Evolutionary conservation across 2,329 filamentous ascomycete genomes (phyloP).

Genomic region (Trichoderma atrobrunneum): DNA sequence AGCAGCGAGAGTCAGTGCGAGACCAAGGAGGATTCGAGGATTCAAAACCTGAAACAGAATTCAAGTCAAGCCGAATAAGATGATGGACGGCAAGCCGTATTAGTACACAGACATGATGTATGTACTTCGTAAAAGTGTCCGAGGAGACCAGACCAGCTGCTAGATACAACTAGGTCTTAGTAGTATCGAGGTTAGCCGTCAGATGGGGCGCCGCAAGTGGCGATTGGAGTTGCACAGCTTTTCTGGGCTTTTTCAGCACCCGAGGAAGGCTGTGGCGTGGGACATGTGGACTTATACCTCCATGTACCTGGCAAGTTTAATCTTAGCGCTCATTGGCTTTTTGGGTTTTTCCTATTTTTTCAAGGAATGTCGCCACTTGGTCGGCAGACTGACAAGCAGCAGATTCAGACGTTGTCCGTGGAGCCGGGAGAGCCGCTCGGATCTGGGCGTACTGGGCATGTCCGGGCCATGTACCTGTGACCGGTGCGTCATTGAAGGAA

Average conservation of each 20-base stretch:
- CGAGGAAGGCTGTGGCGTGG: background rate
- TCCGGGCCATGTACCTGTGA: background rate
- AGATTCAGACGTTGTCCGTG: background rate
- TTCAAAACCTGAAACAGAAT: background rate
- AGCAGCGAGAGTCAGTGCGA: background rate
- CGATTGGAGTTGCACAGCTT: background rate
- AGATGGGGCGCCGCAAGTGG: background rate
- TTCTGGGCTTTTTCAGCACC: background rate
- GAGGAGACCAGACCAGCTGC: background rate
- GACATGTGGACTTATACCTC: background rate
- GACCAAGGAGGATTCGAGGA: background rate
- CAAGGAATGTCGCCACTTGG: constrained; percentile 12
- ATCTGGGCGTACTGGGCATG: background rate
- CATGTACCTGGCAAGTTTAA: background rate
- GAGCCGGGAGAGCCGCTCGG: constrained; percentile 1
- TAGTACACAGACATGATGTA: background rate
- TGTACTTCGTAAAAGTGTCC: background rate
- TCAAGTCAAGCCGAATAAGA: background rate
- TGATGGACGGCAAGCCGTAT: background rate
- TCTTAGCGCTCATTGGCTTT: background rate
- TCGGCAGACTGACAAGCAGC: constrained; percentile 1
- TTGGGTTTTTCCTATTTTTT: background rate
- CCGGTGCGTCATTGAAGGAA: background rate
- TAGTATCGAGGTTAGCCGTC: background rate
- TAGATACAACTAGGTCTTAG: background rate